Percentiles rank a stretch among this genome's conserved stretches.
Conservation (phyloP, 202 grass and related monocot species). For the Bolboschoenoplectus hybrid region DNA sequence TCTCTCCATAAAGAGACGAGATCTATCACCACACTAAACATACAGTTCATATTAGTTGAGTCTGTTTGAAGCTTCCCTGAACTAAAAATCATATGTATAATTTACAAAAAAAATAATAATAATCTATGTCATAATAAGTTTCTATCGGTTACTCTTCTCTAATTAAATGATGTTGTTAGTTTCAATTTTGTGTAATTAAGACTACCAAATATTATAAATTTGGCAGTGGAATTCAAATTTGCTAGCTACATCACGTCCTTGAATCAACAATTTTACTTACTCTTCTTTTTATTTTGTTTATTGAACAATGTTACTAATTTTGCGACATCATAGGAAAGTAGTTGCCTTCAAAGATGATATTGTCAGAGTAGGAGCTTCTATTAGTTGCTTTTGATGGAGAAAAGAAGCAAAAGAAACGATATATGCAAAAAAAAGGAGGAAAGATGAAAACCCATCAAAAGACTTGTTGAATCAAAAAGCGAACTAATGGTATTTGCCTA, state of each 20-base stretch:
- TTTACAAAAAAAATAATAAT: background rate
- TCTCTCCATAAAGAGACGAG: too few species aligned
- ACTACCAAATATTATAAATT: background rate
- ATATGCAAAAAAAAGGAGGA: background rate
- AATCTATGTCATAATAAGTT: background rate
- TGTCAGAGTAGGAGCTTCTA: constrained; percentile 36
- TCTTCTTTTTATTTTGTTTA: background rate
- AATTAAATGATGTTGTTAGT: background rate
- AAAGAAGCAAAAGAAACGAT: background rate
- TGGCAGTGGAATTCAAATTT: background rate
- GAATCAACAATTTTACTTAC: background rate
- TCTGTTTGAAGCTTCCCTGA: background rate
- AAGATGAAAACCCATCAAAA: constrained; percentile 23
- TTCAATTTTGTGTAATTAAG: background rate
- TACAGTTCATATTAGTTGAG: background rate
- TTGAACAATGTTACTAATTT: constrained; percentile 5
- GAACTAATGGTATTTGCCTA: background rate
- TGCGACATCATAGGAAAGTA: background rate
- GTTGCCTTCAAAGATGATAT: constrained; percentile 12
- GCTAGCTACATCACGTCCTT: background rate
- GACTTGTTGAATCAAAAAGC: constrained; percentile 22
- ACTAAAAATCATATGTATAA: background rate
- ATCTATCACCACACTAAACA: too few species aligned
- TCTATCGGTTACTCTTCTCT: background rate
- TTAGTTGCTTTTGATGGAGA: constrained; percentile 16